These are phyloP conservation scores for Heliocybe sulcata DNA, from an alignment of 1,284 basidiomycete species.

Conservation along the genomic window DNA sequence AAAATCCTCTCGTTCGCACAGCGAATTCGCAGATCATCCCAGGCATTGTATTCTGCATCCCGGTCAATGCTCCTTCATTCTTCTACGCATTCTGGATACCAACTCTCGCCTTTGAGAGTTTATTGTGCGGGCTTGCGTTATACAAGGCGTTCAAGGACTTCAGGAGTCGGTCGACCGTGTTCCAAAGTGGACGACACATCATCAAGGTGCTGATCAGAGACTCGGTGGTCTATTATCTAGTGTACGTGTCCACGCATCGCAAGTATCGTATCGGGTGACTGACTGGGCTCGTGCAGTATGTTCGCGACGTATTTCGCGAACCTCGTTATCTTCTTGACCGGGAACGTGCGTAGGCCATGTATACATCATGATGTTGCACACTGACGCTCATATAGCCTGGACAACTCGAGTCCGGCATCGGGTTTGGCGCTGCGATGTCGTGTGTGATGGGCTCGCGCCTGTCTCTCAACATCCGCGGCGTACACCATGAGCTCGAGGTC, in stretches of 20 bases:
- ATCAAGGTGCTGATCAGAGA: constrained; percentile 45
- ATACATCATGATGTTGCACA: constrained; percentile 1
- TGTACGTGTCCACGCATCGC: constrained; percentile 27
- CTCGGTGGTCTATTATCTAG: constrained; percentile 46
- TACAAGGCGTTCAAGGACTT: constrained; percentile 39
- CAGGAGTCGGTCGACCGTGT: constrained; percentile 18
- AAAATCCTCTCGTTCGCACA: not conserved
- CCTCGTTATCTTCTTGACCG: constrained; percentile 40
- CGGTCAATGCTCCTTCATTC: constrained; percentile 25
- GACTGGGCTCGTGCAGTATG: constrained; percentile 27
- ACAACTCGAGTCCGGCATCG: constrained; percentile 44
- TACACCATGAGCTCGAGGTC: not conserved
- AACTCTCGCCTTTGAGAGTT: constrained; percentile 41
- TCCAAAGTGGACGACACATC: constrained; percentile 35
- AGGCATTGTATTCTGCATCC: constrained; percentile 24
- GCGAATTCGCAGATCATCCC: constrained; percentile 6
- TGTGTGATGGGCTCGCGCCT: constrained; percentile 49
- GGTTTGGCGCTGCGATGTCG: constrained; percentile 49
- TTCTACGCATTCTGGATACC: constrained; percentile 57
- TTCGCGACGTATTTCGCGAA: constrained; percentile 48
- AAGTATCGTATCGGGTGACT: constrained; percentile 2
- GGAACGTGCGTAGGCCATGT: constrained; percentile 26
- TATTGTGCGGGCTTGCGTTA: constrained; percentile 43
- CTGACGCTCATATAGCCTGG: constrained; percentile 24
- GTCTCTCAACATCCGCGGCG: constrained; percentile 41